Evolutionary conservation across 139 green algal species (phyloP).

Genomic region (Chlorella sp.): DNA sequence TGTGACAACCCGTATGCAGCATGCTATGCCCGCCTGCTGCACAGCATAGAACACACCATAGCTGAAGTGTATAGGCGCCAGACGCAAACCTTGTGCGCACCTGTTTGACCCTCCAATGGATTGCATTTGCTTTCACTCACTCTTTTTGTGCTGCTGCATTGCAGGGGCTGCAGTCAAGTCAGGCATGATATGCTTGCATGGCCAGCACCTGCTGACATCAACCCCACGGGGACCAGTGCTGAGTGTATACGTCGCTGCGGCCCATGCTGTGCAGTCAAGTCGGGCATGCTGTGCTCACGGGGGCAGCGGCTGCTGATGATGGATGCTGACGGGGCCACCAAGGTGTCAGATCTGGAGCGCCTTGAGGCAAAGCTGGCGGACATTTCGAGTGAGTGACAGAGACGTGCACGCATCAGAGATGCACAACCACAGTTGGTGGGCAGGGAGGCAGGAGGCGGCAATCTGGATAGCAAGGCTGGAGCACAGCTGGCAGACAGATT

Average conservation of each 20-base stretch:
- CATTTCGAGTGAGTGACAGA: not conserved
- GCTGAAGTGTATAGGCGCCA: no score
- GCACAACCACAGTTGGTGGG: not conserved
- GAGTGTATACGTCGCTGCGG: not conserved
- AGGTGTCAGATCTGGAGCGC: conserved; percentile 83
- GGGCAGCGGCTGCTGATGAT: conserved; percentile 78
- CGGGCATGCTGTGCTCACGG: conserved; percentile 49
- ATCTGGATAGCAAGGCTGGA: no score
- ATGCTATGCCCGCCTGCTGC: not conserved
- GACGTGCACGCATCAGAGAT: not conserved
- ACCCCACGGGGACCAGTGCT: not conserved
- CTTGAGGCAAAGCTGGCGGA: conserved; percentile 75
- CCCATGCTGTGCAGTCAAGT: conserved; percentile 13
- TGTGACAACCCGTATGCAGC: no score
- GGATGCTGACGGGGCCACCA: conserved; percentile 92
- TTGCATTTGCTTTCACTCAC: not conserved
- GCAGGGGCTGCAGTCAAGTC: not conserved
- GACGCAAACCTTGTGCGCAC: no score
- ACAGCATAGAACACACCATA: no score
- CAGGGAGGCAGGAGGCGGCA: not conserved
- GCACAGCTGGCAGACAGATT: no score
- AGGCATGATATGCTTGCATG: no score
- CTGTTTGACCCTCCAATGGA: no score
- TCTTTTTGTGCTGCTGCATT: not conserved
- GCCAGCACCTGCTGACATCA: no score